These are phyloP conservation scores for Saksenaea vasiformis DNA, from an alignment of 371 early-diverging fungal species.

Conservation along the genomic window DNA sequence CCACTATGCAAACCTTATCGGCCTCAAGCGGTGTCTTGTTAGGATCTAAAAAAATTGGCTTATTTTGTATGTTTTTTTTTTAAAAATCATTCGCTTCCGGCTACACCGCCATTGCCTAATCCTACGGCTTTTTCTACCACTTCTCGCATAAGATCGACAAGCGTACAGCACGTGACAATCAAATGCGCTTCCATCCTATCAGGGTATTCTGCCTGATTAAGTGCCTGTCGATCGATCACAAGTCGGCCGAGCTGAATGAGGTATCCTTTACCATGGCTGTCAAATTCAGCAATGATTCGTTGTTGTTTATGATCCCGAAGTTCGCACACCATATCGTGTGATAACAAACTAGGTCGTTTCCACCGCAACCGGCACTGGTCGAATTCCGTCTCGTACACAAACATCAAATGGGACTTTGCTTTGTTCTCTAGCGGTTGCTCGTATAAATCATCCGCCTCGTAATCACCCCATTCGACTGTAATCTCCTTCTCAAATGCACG, in stretches of 20 bases:
- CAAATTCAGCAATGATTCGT: constrained; percentile 43
- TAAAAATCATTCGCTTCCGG: constrained; percentile 35
- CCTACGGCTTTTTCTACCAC: constrained; percentile 53
- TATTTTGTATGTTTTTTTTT: neutral
- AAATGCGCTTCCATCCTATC: constrained; percentile 38
- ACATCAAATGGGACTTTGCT: constrained; percentile 38
- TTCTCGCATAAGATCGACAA: constrained; percentile 53
- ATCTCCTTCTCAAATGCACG: constrained; percentile 51
- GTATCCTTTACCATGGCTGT: constrained; percentile 52
- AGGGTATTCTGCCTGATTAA: constrained; percentile 27
- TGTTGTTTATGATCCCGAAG: constrained; percentile 15
- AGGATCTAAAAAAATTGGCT: neutral
- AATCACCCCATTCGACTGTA: constrained; percentile 37
- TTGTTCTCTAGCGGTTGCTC: constrained; percentile 29
- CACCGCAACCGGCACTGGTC: constrained; percentile 38
- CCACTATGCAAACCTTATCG: constrained; percentile 7
- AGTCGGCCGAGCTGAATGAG: constrained; percentile 41
- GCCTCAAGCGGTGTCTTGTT: neutral
- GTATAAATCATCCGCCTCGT: neutral
- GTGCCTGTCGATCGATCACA: constrained; percentile 31
- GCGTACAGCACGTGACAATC: constrained; percentile 45
- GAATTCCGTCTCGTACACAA: constrained; percentile 41
- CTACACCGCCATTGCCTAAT: constrained; percentile 46
- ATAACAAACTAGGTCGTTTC: constrained; percentile 42
- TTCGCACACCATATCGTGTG: constrained; percentile 47